phyloP scores from a whole-genome alignment of 305 asterid genomes.

The Fraxinus sp. region DNA sequence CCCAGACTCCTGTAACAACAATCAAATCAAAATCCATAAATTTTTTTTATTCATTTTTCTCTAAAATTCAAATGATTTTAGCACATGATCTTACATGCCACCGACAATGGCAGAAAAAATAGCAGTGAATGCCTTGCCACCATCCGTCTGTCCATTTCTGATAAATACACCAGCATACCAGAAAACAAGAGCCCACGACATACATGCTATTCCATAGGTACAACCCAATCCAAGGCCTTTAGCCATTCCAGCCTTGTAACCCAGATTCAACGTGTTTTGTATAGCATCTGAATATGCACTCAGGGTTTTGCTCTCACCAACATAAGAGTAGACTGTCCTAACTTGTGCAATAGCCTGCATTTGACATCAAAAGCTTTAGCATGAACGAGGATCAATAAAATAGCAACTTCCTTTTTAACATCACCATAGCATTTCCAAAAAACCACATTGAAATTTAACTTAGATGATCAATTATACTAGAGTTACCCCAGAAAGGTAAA shows the following conservation, averaged over 20 bases:
- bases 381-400: background rate
- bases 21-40: conserved; percentile 14
- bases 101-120: conserved; percentile 96
- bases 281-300: conserved; percentile 83
- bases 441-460: background rate
- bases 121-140: conserved; percentile 97
- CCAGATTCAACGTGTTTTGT: conserved; percentile 81
- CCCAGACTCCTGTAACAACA: conserved; percentile 83
- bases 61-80: background rate
- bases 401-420: background rate
- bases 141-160: conserved; percentile 85
- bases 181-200: conserved; percentile 99
- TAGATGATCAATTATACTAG: background rate
- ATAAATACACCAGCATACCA: conserved; percentile 99
- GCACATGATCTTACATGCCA: conserved; percentile 73
- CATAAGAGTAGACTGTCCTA: conserved; percentile 93
- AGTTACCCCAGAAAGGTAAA: background rate
- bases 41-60: background rate
- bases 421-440: background rate
- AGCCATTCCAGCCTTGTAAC: conserved; percentile 99
- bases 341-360: conserved; percentile 94
- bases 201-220: conserved; percentile 96
- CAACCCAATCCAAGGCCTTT: conserved; percentile 97
- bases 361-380: conserved; percentile 3
- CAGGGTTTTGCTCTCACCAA: conserved; percentile 81